Conservation (phyloP, 306 rosid species). For the Sphenostylis stenocarpa region DNA sequence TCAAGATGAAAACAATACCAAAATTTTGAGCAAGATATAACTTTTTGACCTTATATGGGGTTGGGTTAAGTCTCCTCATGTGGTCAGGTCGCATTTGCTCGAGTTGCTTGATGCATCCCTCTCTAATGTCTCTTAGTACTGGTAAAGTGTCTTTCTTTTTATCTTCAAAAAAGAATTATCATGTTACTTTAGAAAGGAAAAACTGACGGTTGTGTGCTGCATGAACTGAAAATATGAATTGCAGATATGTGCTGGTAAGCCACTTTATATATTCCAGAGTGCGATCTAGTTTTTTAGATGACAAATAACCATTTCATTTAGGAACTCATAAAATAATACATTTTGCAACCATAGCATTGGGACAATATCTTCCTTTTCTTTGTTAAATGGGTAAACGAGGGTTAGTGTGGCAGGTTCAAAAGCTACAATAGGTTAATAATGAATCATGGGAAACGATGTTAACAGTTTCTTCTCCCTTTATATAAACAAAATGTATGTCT, state of each 20-base stretch:
- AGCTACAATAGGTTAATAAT: neutral
- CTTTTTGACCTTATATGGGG: constrained; percentile 80
- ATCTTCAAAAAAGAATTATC: constrained; percentile 45
- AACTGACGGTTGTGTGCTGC: constrained; percentile 9
- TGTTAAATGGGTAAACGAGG: neutral
- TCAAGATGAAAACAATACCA: neutral
- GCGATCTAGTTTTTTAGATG: neutral
- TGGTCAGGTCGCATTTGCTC: constrained; percentile 93
- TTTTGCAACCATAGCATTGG: constrained; percentile 1
- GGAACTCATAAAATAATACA: constrained; percentile 5
- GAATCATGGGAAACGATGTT: neutral
- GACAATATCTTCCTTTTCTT: neutral
- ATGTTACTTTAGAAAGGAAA: constrained; percentile 17
- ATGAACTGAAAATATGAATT: constrained; percentile 11
- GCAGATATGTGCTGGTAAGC: constrained; percentile 9
- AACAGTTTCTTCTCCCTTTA: constrained; percentile 8
- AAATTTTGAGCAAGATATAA: constrained; percentile 7
- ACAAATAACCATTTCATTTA: neutral
- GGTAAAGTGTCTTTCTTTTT: constrained; percentile 64
- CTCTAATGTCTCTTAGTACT: constrained; percentile 66
- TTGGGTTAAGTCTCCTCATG: constrained; percentile 97
- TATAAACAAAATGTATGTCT: no score
- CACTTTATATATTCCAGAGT: neutral
- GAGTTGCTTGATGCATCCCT: constrained; percentile 81
- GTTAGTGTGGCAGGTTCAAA: neutral